A percentile compares a stretch with the other conserved stretches of the same genome.
Conservation (phyloP, 164 flowering plant genomes). For the Annona cherimola region DNA sequence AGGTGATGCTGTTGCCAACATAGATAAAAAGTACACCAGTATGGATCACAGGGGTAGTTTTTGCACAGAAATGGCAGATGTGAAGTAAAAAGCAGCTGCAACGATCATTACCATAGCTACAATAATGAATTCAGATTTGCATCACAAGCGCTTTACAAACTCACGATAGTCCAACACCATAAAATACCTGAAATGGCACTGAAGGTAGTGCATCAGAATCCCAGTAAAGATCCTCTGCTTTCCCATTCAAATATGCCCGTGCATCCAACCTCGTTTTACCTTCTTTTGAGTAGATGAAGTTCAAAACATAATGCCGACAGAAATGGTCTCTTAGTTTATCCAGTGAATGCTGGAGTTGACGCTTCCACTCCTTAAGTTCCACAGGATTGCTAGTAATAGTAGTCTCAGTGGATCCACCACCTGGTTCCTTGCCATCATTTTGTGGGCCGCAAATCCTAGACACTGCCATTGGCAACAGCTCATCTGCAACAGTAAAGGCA, state of each 20-base stretch:
- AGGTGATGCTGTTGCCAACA: too few relatives aligned
- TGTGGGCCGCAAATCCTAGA: constrained; percentile 44
- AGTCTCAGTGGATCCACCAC: constrained; percentile 35
- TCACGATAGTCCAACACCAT: constrained; percentile 2
- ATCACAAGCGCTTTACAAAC: neutral
- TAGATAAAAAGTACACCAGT: too few relatives aligned
- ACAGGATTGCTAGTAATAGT: constrained; percentile 27
- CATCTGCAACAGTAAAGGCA: constrained; percentile 84
- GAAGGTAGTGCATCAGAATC: constrained; percentile 81
- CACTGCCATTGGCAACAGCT: constrained; percentile 61
- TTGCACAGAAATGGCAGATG: neutral
- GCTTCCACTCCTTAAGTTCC: constrained; percentile 90
- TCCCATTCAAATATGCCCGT: constrained; percentile 57
- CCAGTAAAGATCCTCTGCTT: constrained; percentile 53
- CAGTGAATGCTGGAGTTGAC: constrained; percentile 75
- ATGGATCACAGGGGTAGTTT: too few relatives aligned
- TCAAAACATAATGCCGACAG: constrained; percentile 88
- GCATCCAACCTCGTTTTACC: constrained; percentile 77
- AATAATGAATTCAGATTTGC: neutral
- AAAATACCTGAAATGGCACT: constrained; percentile 83
- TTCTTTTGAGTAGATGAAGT: constrained; percentile 84
- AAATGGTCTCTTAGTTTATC: constrained; percentile 91
- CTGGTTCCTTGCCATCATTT: constrained; percentile 40
- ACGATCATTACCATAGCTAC: neutral
- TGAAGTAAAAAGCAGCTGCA: neutral